phyloP scores from a whole-genome alignment of 495 filamentous ascomycete genomes.

The Penicillium paxilli region DNA sequence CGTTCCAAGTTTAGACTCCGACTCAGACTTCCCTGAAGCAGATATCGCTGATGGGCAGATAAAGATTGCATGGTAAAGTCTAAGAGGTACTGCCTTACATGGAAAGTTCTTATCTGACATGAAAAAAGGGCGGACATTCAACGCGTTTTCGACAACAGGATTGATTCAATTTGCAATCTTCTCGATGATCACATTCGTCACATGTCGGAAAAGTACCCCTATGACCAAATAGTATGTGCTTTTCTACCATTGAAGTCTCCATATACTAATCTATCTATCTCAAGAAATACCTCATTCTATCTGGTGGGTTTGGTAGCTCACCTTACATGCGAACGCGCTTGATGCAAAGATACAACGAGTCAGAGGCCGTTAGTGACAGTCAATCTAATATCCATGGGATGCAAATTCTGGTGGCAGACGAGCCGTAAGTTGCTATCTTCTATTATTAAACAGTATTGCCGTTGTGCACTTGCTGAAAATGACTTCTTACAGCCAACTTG shows the following conservation, averaged over 20 bases:
- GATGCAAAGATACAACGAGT: slow-evolving; percentile 34
- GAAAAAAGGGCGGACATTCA: slow-evolving; percentile 6
- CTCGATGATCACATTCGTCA: slow-evolving; percentile 56
- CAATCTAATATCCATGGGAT: slow-evolving; percentile 41
- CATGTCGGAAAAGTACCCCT: slow-evolving; percentile 44
- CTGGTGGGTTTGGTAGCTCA: slow-evolving; percentile 65
- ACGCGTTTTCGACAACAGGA: slow-evolving; percentile 52
- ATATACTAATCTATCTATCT: background rate
- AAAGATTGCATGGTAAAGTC: slow-evolving; percentile 29
- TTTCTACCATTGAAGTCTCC: background rate
- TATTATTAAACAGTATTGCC: too few species aligned
- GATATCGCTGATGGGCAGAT: slow-evolving; percentile 35
- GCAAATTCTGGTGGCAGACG: slow-evolving; percentile 48
- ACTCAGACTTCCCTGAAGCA: slow-evolving; percentile 21
- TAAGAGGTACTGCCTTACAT: background rate
- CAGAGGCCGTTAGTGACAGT: slow-evolving; percentile 8
- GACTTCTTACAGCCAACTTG: slow-evolving; percentile 44
- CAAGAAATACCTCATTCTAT: slow-evolving; percentile 58
- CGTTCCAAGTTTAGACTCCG: slow-evolving; percentile 26
- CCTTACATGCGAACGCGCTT: slow-evolving; percentile 55
- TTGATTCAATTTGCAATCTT: slow-evolving; percentile 50
- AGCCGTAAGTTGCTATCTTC: slow-evolving; percentile 37
- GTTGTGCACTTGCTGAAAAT: background rate
- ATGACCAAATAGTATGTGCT: slow-evolving; percentile 46
- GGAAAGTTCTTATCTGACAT: background rate